phyloP scores from a whole-genome alignment of 192 early-diverging fungal genomes.

The Funneliformis geosporum region DNA sequence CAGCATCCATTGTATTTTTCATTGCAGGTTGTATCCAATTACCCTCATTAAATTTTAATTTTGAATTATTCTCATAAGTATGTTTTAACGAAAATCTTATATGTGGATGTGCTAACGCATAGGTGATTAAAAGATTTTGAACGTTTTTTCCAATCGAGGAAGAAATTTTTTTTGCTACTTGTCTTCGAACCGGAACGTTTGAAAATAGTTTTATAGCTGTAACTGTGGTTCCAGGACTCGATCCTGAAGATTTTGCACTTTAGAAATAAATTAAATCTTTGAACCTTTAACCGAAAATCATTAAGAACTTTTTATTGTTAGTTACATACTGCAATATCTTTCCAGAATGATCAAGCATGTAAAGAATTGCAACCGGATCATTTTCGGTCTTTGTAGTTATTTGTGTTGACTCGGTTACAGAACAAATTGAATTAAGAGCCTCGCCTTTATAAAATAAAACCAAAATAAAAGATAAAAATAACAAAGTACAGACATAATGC shows the following conservation, averaged over 20 bases:
- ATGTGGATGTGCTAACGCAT: constrained; percentile 36
- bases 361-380: constrained; percentile 40
- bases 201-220: constrained; percentile 36
- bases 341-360: constrained; percentile 37
- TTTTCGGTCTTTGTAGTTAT: constrained; percentile 38
- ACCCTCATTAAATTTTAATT: constrained; percentile 7
- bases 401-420: constrained; percentile 31
- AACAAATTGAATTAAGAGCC: constrained; percentile 43
- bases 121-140: constrained; percentile 32
- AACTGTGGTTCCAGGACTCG: constrained; percentile 38
- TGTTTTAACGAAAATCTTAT: constrained; percentile 36
- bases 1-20: not conserved
- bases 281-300: not conserved
- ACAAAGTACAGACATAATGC: too few relatives aligned
- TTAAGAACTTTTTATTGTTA: not conserved
- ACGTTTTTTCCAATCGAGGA: constrained; percentile 27
- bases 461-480: not conserved
- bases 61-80: constrained; percentile 16
- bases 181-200: constrained; percentile 43
- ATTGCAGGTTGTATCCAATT: constrained; percentile 3
- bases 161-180: constrained; percentile 39
- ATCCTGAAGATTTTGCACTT: not conserved
- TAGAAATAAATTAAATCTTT: not conserved
- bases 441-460: constrained; percentile 33
- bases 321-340: constrained; percentile 34